Evolutionary conservation across 768 basidiomycete genomes (phyloP).

Genomic region (Trametes cubensis): DNA sequence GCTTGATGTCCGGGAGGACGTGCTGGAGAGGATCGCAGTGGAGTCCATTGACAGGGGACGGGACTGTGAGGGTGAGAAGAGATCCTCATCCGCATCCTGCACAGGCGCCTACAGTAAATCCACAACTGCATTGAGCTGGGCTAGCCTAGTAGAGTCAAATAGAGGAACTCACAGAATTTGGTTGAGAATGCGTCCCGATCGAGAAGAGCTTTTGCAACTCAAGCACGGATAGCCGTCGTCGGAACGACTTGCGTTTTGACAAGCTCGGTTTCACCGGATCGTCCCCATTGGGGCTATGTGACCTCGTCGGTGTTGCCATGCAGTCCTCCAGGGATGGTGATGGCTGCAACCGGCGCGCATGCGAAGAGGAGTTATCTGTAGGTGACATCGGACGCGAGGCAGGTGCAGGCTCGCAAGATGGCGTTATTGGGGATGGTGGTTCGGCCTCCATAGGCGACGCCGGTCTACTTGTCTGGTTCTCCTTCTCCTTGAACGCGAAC

Average conservation of each 20-base stretch:
- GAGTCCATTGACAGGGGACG: conserved; percentile 17
- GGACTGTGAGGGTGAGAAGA: conserved; percentile 15
- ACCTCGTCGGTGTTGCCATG: conserved; percentile 14
- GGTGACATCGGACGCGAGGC: conserved; percentile 28
- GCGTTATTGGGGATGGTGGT: conserved; percentile 18
- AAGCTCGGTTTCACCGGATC: conserved; percentile 25
- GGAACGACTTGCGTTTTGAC: conserved; percentile 33
- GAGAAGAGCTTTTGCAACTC: conserved; percentile 39
- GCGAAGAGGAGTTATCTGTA: conserved; percentile 28
- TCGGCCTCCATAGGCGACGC: conserved; percentile 13
- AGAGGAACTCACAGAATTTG: conserved; percentile 7
- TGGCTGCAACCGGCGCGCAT: conserved; percentile 15
- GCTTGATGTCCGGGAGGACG: conserved; percentile 18
- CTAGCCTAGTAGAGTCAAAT: no score
- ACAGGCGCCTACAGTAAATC: background rate
- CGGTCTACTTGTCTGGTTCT: conserved; percentile 19
- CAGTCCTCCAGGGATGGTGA: conserved; percentile 28
- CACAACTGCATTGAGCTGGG: no score
- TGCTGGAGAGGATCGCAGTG: conserved; percentile 9
- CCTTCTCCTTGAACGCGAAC: conserved; percentile 29
- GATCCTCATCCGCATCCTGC: conserved; percentile 9
- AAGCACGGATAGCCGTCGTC: conserved; percentile 37
- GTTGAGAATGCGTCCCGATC: conserved; percentile 14
- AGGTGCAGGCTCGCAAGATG: conserved; percentile 17
- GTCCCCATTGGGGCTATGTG: background rate